These are phyloP conservation scores for Chytriomyces hyalinus DNA, from an alignment of 192 early-diverging fungal species.

Conservation along the genomic window DNA sequence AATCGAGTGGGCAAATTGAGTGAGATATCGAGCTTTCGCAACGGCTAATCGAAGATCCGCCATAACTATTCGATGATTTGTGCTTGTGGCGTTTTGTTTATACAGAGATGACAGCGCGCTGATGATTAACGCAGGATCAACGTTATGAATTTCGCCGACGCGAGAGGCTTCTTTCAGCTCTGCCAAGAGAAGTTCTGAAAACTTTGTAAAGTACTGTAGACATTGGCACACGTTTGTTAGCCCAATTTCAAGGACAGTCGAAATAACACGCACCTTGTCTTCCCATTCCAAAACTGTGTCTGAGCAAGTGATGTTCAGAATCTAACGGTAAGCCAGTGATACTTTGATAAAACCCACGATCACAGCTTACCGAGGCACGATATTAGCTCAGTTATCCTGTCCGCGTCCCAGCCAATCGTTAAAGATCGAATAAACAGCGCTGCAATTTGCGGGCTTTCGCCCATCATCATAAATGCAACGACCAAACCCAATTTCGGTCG, in stretches of 20 bases:
- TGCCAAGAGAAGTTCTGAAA: slow-evolving; percentile 22
- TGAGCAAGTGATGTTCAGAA: background rate
- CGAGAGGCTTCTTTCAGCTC: slow-evolving; percentile 25
- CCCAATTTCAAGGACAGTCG: background rate
- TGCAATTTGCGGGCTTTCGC: slow-evolving; percentile 28
- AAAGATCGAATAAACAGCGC: slow-evolving; percentile 43
- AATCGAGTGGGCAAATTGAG: slow-evolving; percentile 30
- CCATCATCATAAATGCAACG: slow-evolving; percentile 45
- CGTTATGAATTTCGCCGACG: slow-evolving; percentile 10
- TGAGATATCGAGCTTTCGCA: slow-evolving; percentile 32
- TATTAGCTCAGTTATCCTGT: slow-evolving; percentile 30
- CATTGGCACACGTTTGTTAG: too few relatives aligned
- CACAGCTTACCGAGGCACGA: slow-evolving; percentile 18
- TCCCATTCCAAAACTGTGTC: slow-evolving; percentile 40
- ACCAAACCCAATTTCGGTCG: slow-evolving; percentile 42
- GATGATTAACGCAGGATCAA: slow-evolving; percentile 30
- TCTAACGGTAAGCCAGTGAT: too few relatives aligned
- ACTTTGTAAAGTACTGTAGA: slow-evolving; percentile 32
- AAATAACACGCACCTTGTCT: slow-evolving; percentile 10
- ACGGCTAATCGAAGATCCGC: slow-evolving; percentile 35
- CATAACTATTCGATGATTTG: slow-evolving; percentile 37
- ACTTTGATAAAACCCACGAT: too few relatives aligned
- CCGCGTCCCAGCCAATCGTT: slow-evolving; percentile 28
- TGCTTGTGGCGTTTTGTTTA: slow-evolving; percentile 26
- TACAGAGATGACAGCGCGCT: slow-evolving; percentile 31